Conservation (phyloP, 805 yeast genomes). For the Kodamaea neixiangensis region DNA sequence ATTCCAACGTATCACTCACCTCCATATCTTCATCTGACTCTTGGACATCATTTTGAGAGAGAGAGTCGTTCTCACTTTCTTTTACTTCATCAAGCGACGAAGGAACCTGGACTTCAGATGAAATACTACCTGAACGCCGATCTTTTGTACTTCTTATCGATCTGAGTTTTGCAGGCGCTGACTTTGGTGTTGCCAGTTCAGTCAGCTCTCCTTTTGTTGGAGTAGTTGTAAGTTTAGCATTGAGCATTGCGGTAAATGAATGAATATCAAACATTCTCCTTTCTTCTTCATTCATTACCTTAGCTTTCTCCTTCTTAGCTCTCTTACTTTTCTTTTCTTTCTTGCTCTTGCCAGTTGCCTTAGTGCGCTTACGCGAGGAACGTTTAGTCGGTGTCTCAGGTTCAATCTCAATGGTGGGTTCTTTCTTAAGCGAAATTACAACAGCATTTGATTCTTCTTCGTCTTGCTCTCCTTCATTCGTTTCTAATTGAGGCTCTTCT, state of each 20-base stretch:
- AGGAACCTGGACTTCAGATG: constrained; percentile 9
- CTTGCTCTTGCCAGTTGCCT: not conserved
- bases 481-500: not conserved
- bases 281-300: constrained; percentile 7
- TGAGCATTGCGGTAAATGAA: constrained; percentile 28
- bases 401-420: not conserved
- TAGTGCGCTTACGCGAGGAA: not conserved
- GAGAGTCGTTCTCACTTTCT: constrained; percentile 6
- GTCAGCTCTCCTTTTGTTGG: constrained; percentile 6
- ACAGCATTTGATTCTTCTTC: not conserved
- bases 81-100: constrained; percentile 12
- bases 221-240: constrained; percentile 19
- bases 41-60: constrained; percentile 7
- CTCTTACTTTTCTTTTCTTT: constrained; percentile 1
- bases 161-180: not conserved
- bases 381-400: not conserved
- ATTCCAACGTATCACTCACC: constrained; percentile 12
- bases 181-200: not conserved
- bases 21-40: constrained; percentile 11
- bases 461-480: not conserved
- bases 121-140: not conserved
- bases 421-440: not conserved
- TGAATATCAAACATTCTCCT: constrained; percentile 23
- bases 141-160: not conserved
- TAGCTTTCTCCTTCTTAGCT: constrained; percentile 3